Base-by-base conservation (phyloP, 495 filamentous ascomycete genomes). In the Hamigera avellanea region DNA sequence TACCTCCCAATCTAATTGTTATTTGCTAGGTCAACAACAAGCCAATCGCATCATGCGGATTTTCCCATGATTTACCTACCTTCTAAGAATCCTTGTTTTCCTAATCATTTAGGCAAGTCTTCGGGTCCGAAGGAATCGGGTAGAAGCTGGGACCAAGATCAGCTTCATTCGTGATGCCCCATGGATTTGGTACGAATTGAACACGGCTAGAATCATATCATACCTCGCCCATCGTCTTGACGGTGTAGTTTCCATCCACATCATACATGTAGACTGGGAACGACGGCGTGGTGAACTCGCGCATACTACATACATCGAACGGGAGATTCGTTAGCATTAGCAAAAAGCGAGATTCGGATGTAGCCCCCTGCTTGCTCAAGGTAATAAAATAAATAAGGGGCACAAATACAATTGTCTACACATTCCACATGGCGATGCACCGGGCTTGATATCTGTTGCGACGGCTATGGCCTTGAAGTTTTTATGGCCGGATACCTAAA, bases 231-330 rank as follows among this genome's bases (percentile, higher is more conserved):
- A 95, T 66, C 27, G 72, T 85, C 65, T 70, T 75, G n/a, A 87
- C 71, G 7, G 69, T 66, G 42, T 70, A 83, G 18, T 75, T 65
- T 3, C 75, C 78, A 29, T 83, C 66, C 36, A 70, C 78, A 51
- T 87, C 86, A 55, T 86, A 88, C 91, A 98, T 89, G 49, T 94
- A 79, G n/a, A 95, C 70, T 0, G 86, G 89, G 33, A 72, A 75
- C 0, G 64, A 61, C 12, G 76, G 50, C 6, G 69, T 57, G 36
- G 75, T 80, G 48, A 93, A 93, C 56, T 93, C 85, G 33, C 81
- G 71, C 41, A 93, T 86, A 46, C 83, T 86, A 25, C 17, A 12
- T n/a, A n/a, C n/a, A n/a, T n/a, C n/a, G n/a, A n/a, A n/a, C n/a
- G n/a, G n/a, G n/a, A n/a, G n/a, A n/a, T n/a, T n/a, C n/a, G n/a